Conservation (phyloP, 345 rosid species). For the Moricandia moricandioides region DNA sequence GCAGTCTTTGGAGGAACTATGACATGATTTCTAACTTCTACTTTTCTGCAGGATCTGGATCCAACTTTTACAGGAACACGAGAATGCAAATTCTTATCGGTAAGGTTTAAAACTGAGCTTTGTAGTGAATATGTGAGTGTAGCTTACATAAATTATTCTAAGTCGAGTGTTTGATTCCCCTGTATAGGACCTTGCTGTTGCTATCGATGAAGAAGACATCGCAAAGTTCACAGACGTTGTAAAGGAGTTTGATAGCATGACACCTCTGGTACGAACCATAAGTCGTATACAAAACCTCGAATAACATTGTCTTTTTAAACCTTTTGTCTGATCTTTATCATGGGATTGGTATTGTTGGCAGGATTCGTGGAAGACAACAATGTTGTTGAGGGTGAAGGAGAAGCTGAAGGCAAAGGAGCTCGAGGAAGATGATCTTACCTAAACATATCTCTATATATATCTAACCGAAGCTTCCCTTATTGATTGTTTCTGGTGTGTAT, state of each 20-base stretch:
- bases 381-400: constrained; percentile 89
- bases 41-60: no score
- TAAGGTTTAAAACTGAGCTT: no score
- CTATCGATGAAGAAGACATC: constrained; percentile 91
- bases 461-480: constrained; percentile 1
- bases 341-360: constrained; percentile 20
- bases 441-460: constrained; percentile 18
- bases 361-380: constrained; percentile 96
- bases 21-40: no score
- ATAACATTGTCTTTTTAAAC: background rate
- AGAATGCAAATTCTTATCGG: no score
- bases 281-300: background rate
- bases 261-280: constrained; percentile 63
- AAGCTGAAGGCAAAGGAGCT: constrained; percentile 89
- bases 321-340: constrained; percentile 2
- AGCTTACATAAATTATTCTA: background rate
- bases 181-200: constrained; percentile 67
- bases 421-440: constrained; percentile 97
- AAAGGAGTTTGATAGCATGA: constrained; percentile 98
- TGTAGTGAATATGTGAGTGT: no score
- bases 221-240: constrained; percentile 77
- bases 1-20: no score
- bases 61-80: no score
- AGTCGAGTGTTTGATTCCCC: background rate
- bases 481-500: constrained; percentile 1